Conservation (phyloP, 2,329 filamentous ascomycete species). For the Amesomyces nigricolor region DNA sequence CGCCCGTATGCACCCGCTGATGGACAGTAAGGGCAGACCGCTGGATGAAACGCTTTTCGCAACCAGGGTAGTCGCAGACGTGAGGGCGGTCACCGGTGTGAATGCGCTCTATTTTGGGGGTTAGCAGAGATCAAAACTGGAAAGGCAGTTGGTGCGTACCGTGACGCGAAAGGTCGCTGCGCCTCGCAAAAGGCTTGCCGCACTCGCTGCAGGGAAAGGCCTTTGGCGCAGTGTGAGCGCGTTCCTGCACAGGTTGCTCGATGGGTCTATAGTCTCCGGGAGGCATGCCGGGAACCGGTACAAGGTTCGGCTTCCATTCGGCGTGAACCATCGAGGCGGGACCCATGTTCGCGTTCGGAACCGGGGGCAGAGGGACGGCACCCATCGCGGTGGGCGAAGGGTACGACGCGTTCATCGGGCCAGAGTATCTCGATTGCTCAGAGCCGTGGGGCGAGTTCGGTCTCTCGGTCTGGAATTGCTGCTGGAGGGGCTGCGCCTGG, state of each 20-base stretch:
- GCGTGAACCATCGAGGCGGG: constrained; percentile 39
- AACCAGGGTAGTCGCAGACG: constrained; percentile 81
- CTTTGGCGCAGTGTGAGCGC: constrained; percentile 44
- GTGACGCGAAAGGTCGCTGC: constrained; percentile 90
- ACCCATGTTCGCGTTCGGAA: constrained; percentile 37
- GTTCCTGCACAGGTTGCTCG: constrained; percentile 21
- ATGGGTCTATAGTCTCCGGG: constrained; percentile 30
- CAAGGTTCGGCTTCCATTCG: constrained; percentile 34
- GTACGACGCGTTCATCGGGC: constrained; percentile 42
- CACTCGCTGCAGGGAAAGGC: constrained; percentile 88
- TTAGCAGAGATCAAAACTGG: constrained; percentile 26
- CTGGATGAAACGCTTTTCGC: constrained; percentile 96
- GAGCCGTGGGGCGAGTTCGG: constrained; percentile 55
- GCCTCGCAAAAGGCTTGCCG: constrained; percentile 82
- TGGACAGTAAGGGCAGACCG: constrained; percentile 93
- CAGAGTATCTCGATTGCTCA: constrained; percentile 53
- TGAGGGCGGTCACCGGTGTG: constrained; percentile 89
- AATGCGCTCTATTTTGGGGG: constrained; percentile 67
- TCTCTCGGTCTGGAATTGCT: constrained; percentile 42
- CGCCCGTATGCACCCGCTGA: constrained; percentile 89
- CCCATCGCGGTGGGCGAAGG: constrained; percentile 48
- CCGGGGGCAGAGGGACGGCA: constrained; percentile 35
- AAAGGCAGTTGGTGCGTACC: constrained; percentile 52
- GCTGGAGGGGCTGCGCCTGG: constrained; percentile 14
- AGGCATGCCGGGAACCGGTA: constrained; percentile 26